Evolutionary conservation across 768 basidiomycete genomes (phyloP), one percentile per base, ranked within the genome.

Genomic region (Russula griseocarnosa): DNA sequence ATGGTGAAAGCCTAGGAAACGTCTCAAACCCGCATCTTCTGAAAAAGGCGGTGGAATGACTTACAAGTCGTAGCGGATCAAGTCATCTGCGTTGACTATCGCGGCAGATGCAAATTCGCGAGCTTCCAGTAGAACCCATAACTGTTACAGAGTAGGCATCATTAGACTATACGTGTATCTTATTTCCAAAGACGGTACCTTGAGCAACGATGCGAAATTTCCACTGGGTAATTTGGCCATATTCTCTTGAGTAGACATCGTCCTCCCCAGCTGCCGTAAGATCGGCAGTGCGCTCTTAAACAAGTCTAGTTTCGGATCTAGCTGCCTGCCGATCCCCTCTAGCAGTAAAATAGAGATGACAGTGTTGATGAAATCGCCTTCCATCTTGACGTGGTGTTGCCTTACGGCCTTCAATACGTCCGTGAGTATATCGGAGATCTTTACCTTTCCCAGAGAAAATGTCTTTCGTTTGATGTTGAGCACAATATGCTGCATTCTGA

Each of bases 291-390:
- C 90, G 76, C 90, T 93, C 72, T 94, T 94, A 81, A 99, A 98
- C 63, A 99, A 74, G 76, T 99, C 97, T 75, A 98, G 76, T 14
- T 81, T 80, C 1, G 97, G 95, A 75, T 99, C 94, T 67, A 99
- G 74, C 76, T 90, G 94, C 63, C 96, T 78, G 24, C 97, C 97
- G 69, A 99, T 98, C 1, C 97, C 97, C 75, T 99, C 97, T 59
- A 99, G 78, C 46, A 99, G 74, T 59, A 99, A 76, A 61, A 98
- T 93, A 11, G 91, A 92, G 63, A 99, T 89, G 64, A 99, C 94
- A 0, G 97, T 98, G 75, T 99, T 99, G 72, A 98, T 87, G 72
- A 99, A 99, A 74, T 98, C 97, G 16, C 88, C 94, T 76, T 99
- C 96, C 87, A 99, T 91, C 79, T 93, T 98, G 67, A 98, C 97